Percentiles rank a stretch among this genome's conserved stretches.
Evolutionary conservation across 1,139 yeast genomes (phyloP).

Genomic region (Yamadazyma atlantica): DNA sequence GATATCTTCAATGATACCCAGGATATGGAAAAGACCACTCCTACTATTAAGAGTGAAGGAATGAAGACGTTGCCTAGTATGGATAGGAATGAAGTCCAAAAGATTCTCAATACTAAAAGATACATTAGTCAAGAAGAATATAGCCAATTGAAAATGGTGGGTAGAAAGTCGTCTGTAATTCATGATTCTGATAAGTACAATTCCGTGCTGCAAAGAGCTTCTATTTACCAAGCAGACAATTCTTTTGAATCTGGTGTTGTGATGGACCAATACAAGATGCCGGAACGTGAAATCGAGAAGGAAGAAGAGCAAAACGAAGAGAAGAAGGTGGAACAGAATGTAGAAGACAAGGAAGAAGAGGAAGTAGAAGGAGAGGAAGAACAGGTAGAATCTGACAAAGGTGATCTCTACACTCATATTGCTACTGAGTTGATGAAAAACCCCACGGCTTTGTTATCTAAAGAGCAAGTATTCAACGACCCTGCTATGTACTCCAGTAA

Average conservation of each 20-base stretch:
- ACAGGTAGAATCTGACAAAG: slow-evolving; percentile 2
- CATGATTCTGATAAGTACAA: slow-evolving; percentile 27
- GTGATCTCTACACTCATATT: slow-evolving; percentile 28
- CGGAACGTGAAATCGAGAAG: slow-evolving; percentile 2
- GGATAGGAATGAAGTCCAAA: slow-evolving; percentile 49
- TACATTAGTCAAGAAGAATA: slow-evolving; percentile 46
- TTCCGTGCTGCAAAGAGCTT: slow-evolving; percentile 40
- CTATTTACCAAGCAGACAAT: slow-evolving; percentile 32
- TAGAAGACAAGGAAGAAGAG: neutral
- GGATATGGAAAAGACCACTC: slow-evolving; percentile 14
- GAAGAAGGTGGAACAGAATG: too few relatives aligned
- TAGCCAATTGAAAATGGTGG: slow-evolving; percentile 34
- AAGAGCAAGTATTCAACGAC: slow-evolving; percentile 42
- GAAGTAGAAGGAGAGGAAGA: too few relatives aligned
- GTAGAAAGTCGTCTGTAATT: slow-evolving; percentile 33
- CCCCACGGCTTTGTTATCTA: slow-evolving; percentile 32
- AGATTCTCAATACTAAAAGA: slow-evolving; percentile 39
- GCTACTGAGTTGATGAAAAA: slow-evolving; percentile 36
- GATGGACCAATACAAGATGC: slow-evolving; percentile 4
- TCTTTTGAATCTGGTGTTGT: slow-evolving; percentile 29
- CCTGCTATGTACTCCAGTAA: slow-evolving; percentile 15
- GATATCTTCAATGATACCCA: slow-evolving; percentile 41
- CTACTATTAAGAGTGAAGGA: slow-evolving; percentile 42
- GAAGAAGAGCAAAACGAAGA: neutral
- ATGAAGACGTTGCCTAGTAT: slow-evolving; percentile 48